Conservation (phyloP, 1,284 basidiomycete genomes). For the Melampsora larici-populina region DNA sequence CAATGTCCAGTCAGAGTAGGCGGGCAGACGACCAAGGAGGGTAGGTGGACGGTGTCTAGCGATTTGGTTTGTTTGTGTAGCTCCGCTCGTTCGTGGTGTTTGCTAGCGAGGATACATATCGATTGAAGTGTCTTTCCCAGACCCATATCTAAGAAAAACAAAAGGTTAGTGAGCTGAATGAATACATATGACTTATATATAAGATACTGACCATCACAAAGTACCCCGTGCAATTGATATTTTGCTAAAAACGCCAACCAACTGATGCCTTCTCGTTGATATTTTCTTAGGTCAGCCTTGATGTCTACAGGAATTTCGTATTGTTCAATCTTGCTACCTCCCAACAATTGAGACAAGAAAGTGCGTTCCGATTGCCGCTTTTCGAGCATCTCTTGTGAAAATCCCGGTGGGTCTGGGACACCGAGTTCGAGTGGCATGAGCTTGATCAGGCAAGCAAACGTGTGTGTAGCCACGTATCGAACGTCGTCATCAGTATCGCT, state of each 20-base stretch:
- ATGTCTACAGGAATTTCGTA: conserved; percentile 83
- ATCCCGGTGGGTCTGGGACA: conserved; percentile 87
- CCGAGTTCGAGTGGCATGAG: conserved; percentile 99
- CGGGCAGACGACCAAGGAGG: conserved; percentile 92
- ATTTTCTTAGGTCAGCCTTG: conserved; percentile 91
- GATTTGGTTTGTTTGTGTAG: conserved; percentile 67
- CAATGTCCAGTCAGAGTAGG: conserved; percentile 97
- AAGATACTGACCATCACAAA: conserved; percentile 80
- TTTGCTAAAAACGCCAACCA: conserved; percentile 97
- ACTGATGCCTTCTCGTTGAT: conserved; percentile 97
- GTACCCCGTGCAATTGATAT: conserved; percentile 94
- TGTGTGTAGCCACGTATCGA: conserved; percentile 87
- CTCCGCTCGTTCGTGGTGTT: conserved; percentile 80
- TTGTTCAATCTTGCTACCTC: conserved; percentile 88
- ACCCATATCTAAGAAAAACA: conserved; percentile 75
- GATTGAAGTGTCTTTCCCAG: conserved; percentile 97
- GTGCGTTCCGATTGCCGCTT: conserved; percentile 82
- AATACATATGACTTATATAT: background rate
- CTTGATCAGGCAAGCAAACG: conserved; percentile 96
- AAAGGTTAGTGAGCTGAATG: conserved; percentile 2
- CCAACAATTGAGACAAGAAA: conserved; percentile 89
- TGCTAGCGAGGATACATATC: conserved; percentile 93
- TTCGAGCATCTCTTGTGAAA: conserved; percentile 82
- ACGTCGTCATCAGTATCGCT: conserved; percentile 89
- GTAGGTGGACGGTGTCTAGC: conserved; percentile 77